Percentiles rank a stretch among this genome's conserved stretches.
Evolutionary conservation across 768 basidiomycete species (phyloP).

Genomic region (Cystoderma amianthinum): DNA sequence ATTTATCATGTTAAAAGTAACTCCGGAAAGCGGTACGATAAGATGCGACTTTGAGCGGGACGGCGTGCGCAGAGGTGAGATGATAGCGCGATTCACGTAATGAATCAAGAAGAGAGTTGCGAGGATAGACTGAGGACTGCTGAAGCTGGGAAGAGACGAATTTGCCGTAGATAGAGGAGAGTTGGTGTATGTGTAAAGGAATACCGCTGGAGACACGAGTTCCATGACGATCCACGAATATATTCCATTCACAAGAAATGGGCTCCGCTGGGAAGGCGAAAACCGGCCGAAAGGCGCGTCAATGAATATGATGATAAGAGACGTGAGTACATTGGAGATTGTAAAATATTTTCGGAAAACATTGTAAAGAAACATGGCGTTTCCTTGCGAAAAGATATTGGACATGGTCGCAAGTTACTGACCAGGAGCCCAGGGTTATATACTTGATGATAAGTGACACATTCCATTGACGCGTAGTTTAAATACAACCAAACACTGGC

Average conservation of each 20-base stretch:
- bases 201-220: slow-evolving; percentile 49
- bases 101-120: slow-evolving; percentile 59
- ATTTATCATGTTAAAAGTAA: slow-evolving; percentile 68
- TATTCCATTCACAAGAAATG: slow-evolving; percentile 51
- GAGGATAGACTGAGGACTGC: slow-evolving; percentile 42
- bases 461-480: no score
- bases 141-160: slow-evolving; percentile 18
- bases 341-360: slow-evolving; percentile 38
- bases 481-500: not conserved
- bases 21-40: slow-evolving; percentile 45
- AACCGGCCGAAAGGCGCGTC: slow-evolving; percentile 84
- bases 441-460: no score
- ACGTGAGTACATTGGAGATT: slow-evolving; percentile 24
- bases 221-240: slow-evolving; percentile 79
- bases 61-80: slow-evolving; percentile 78
- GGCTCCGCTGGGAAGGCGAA: slow-evolving; percentile 39
- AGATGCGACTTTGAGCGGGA: slow-evolving; percentile 73
- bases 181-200: slow-evolving; percentile 41
- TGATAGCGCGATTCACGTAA: slow-evolving; percentile 76
- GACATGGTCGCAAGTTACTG: not conserved
- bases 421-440: no score
- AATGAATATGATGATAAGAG: slow-evolving; percentile 38
- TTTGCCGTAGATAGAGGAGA: slow-evolving; percentile 38
- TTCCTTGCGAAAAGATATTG: not conserved
- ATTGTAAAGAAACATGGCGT: not conserved